Evolutionary conservation across 2,329 filamentous ascomycete species (phyloP).

Genomic region (Colletotrichum brevisporum): DNA sequence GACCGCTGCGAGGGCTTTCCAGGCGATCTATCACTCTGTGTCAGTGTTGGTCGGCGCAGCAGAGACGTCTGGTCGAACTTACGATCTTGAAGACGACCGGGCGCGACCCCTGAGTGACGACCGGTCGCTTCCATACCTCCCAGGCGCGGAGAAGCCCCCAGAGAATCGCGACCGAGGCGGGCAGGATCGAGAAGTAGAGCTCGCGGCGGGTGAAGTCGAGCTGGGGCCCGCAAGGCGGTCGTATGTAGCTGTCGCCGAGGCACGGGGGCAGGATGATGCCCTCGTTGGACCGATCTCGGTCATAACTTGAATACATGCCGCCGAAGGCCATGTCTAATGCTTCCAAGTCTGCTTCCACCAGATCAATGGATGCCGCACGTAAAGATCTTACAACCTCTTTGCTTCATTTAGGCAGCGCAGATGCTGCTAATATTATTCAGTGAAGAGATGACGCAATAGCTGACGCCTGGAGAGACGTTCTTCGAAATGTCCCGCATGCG

Average conservation of each 20-base stretch:
- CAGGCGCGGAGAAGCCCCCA: neutral
- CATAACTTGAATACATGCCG: too few relatives aligned
- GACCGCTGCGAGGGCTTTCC: neutral
- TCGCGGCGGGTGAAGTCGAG: neutral
- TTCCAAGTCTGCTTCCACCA: too few relatives aligned
- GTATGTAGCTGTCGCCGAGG: neutral
- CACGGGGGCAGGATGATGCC: neutral
- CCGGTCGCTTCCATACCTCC: conserved; percentile 2
- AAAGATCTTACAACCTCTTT: too few relatives aligned
- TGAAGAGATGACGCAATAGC: too few relatives aligned
- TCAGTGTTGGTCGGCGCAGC: accelerated
- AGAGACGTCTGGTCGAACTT: neutral
- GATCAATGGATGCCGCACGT: too few relatives aligned
- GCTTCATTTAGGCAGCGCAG: too few relatives aligned
- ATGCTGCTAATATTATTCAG: too few relatives aligned
- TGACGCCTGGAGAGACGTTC: too few relatives aligned
- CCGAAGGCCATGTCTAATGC: too few relatives aligned
- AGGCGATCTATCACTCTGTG: neutral
- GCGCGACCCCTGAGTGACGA: neutral
- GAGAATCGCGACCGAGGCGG: neutral
- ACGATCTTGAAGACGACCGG: neutral
- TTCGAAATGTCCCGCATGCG: too few relatives aligned
- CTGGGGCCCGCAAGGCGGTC: neutral
- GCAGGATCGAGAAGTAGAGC: neutral
- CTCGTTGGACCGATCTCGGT: neutral